Evolutionary conservation across 495 filamentous ascomycete genomes (phyloP), one percentile per base, ranked within the genome.

Genomic region (Daldinia loculata): DNA sequence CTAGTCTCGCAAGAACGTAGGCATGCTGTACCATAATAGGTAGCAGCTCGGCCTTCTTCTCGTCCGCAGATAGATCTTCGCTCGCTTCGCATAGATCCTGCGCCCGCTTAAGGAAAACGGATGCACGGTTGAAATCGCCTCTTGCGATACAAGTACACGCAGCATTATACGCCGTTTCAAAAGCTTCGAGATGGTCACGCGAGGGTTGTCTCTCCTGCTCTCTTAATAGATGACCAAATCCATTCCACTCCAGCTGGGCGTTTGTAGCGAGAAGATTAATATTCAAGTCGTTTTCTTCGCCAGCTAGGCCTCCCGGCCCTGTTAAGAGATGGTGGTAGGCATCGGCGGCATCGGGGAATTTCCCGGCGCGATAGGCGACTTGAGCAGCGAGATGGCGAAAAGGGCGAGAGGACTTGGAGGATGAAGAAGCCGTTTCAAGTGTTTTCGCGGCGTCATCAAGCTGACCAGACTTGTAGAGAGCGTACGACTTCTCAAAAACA

Each of bases 131-230:
- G 56, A 94, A 86, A 69, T 94, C 92, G 11, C 91, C 92, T 66
- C 90, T 85, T 9, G 93, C 93, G 75, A 98, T 91, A 76, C 89
- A 91, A 48, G 86, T 87, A 77, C 95, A 98, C 24, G 94, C 96
- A 7, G 91, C 89, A 82, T 99, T 99, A 80, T 94, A 99, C 0
- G 93, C 87, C 4, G 91, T 96, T 80, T 99, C 95, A 72, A 98
- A 99, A 3, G 90, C 89, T 75, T 98, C 93, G 51, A 97, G 78
- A 74, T 97, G 93, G 62, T 93, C 92, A 65, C 90, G 84, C 17
- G 81, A 83, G 14, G 89, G 84, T 75, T 92, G 80, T 70, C 80
- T 82, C 57, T 83, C 78, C 6, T 69, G 66, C 32, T 81, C 79
- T 11, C 69, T 76, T 63, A 85, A 51, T 63, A 75, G 64, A 74